Base-by-base conservation (phyloP, 2,329 filamentous ascomycete species). In the Dothistroma pini region DNA sequence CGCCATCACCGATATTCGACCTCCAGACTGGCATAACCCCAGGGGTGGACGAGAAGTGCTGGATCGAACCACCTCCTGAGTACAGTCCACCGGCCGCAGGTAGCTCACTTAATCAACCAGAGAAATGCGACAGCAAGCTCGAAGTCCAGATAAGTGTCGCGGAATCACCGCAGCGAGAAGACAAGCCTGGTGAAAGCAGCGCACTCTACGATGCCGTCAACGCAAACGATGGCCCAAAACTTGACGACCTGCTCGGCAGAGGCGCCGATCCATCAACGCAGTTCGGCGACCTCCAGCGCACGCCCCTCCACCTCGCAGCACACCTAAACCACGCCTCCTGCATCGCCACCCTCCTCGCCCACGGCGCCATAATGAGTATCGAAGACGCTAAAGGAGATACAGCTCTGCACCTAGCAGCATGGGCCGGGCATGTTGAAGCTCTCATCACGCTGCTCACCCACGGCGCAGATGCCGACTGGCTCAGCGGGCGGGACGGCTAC, bases 31-130 rank as follows among this genome's bases (percentile, higher is more conserved):
- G 67, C 38, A 63, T 68, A 21, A 71, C 65, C 2, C 68, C 69
- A 38, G 56, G 49, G 2, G 54, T 63, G 7, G 69, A 71, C 57
- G 51, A 62, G 7, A 64, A 56, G 56, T 65, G 60, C 52, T 71
- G 68, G 68, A 64, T 68, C 44, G 69, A 71, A 34, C 70, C 70
- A 50, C 70, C 70, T 22, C 70, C 70, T n/a, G 63, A 71, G 49
- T 71, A 71, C 56, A 68, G 64, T 19, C 68, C 69, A 22, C 63
- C 66, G 6, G 49, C 59, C 5, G 55, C 32, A 19, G 32, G 35
- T 6, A 56, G 56, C 10, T 54, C 61, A 25, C 41, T 52, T 1
- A 34, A 59, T 1, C 31, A 62, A 21, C 38, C 54, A 31, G 62
- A 67, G 31, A 67, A 68, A 50, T 38, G 50, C 16, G 63, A 69